Conservation (phyloP, 208 protist genomes). For the Wallacemonas sp. region DNA sequence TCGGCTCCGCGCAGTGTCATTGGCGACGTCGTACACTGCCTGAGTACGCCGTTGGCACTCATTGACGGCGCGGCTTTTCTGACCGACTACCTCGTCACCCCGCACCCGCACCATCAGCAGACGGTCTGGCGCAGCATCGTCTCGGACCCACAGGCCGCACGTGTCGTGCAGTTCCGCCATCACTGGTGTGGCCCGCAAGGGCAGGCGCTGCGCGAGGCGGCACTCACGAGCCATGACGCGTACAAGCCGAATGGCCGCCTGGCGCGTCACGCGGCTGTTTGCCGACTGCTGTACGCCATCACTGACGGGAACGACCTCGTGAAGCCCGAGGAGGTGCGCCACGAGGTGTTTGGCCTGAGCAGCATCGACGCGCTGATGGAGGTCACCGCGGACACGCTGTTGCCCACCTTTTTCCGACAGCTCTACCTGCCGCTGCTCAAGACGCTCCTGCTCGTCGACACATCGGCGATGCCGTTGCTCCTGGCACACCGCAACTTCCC, state of each 20-base stretch:
- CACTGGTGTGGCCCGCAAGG: slow-evolving; percentile 44
- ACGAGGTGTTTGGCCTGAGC: slow-evolving; percentile 50
- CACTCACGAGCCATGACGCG: slow-evolving; percentile 36
- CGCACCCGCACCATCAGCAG: slow-evolving; percentile 37
- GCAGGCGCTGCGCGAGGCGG: slow-evolving; percentile 30
- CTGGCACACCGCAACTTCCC: slow-evolving; percentile 41
- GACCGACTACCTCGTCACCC: slow-evolving; percentile 29
- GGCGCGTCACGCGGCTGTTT: slow-evolving; percentile 31
- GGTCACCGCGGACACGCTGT: slow-evolving; percentile 32
- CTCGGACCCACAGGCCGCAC: slow-evolving; percentile 11
- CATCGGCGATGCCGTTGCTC: slow-evolving; percentile 27
- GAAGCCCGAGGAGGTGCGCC: slow-evolving; percentile 50
- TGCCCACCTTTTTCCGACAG: slow-evolving; percentile 44
- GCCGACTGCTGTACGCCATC: slow-evolving; percentile 39
- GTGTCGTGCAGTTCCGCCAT: slow-evolving; percentile 34
- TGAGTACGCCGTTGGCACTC: slow-evolving; percentile 19
- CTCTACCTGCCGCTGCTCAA: slow-evolving; percentile 40
- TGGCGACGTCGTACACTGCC: slow-evolving; percentile 33
- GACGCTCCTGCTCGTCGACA: slow-evolving; percentile 51
- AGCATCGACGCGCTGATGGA: slow-evolving; percentile 49
- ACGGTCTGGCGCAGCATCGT: slow-evolving; percentile 31
- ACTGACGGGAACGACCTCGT: slow-evolving; percentile 47
- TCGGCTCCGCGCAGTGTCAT: slow-evolving; percentile 26
- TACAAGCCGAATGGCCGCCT: slow-evolving; percentile 40
- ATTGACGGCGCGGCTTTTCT: slow-evolving; percentile 33